Base-by-base conservation (phyloP, 2,329 filamentous ascomycete species). In the Aspergillus phoenicis region DNA sequence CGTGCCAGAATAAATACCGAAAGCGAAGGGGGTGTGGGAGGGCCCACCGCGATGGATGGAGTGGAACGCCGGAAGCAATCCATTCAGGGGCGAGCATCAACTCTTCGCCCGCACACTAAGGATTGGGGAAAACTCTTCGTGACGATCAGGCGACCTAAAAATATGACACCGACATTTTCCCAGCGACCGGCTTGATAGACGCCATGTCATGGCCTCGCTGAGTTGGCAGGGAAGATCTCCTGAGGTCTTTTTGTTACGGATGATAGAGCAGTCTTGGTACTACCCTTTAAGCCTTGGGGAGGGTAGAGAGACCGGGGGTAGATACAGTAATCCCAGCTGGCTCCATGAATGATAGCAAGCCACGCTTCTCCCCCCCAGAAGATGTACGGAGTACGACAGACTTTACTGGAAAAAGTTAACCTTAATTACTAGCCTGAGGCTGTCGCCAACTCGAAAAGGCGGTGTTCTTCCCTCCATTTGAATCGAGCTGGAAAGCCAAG, bases 71-170 rank as follows among this genome's bases (percentile, higher is more conserved):
- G 39, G 39, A 56, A 56, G 33, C 53, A 43, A 43, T 22, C 39
- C 53, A 56, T 45, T 56, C 53, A 56, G 53, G 53, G 53, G 53
- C 53, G 39, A 33, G 17, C 53, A 43, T 56, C 22, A 26, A 36
- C 33, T 36, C 33, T 36, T 36, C 41, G 53, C 28, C 38, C 53
- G 24, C 30, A 47, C 43, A 30, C 53, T 20, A 45, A 24, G 43
- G 39, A 43, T 56, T 36, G 39, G 39, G 43, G 53, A 36, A 56
- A 56, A 33, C 53, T 56, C 53, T 47, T 43, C 53, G 53, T 39
- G 53, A 30, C 53, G 53, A 56, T 56, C 53, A 56, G 53, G 39
- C 53, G 53, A 56, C 53, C 53, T 56, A 56, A 56, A 56, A 56
- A 47, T 55, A 55, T 33, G 53, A 45, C 39, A 45, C 41, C 26